phyloP scores from a whole-genome alignment of 2,329 filamentous ascomycete species.

The Dactylellina parvicollis region DNA sequence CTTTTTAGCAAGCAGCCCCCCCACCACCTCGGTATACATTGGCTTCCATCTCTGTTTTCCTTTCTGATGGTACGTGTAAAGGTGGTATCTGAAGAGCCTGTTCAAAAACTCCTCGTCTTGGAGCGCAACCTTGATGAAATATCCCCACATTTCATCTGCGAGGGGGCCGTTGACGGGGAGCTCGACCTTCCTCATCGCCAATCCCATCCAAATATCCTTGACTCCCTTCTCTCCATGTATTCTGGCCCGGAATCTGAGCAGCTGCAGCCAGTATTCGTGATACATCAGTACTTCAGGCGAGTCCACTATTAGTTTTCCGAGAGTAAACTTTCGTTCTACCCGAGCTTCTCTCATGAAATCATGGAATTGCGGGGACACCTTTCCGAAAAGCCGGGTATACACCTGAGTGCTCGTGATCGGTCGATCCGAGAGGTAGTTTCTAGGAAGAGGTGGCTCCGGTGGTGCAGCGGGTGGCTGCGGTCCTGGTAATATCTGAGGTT shows the following conservation, averaged over 20 bases:
- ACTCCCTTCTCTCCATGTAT: slow-evolving; percentile 55
- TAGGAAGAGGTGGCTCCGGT: not conserved
- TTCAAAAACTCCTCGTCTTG: slow-evolving; percentile 54
- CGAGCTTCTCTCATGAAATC: slow-evolving; percentile 47
- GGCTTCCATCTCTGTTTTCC: slow-evolving; percentile 42
- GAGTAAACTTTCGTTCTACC: slow-evolving; percentile 38
- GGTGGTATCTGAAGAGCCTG: slow-evolving; percentile 54
- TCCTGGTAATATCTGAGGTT: not conserved
- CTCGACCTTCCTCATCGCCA: slow-evolving; percentile 55
- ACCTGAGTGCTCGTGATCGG: slow-evolving; percentile 18
- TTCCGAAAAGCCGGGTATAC: slow-evolving; percentile 20
- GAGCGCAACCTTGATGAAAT: slow-evolving; percentile 54
- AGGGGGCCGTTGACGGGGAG: slow-evolving; percentile 53
- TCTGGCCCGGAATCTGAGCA: slow-evolving; percentile 55
- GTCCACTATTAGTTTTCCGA: slow-evolving; percentile 56
- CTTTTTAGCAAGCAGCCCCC: slow-evolving; percentile 48
- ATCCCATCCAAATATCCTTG: slow-evolving; percentile 55
- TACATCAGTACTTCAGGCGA: slow-evolving; percentile 29
- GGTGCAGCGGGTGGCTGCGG: not conserved
- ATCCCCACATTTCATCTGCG: slow-evolving; percentile 56
- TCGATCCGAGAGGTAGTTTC: slow-evolving; percentile 29
- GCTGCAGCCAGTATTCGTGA: slow-evolving; percentile 55
- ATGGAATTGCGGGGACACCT: slow-evolving; percentile 19
- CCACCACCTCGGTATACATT: slow-evolving; percentile 55
- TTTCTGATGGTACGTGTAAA: slow-evolving; percentile 37